Base-by-base conservation (phyloP, 306 rosid species). In the Lathyrus oleraceus region DNA sequence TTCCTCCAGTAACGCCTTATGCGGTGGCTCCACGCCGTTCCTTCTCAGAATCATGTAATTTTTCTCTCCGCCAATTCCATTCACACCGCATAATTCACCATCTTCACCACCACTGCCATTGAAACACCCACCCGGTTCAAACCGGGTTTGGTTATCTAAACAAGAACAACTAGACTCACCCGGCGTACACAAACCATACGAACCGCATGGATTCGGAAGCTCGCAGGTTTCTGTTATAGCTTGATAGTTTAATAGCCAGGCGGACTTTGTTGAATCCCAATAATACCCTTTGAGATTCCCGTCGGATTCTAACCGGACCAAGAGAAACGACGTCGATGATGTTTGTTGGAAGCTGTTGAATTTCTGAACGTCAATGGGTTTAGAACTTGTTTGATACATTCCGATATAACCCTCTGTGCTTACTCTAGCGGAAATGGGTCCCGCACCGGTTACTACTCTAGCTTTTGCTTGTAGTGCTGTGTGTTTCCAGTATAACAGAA, bases 161-260 rank as follows among this genome's bases (percentile, higher is more conserved):
- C 98, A 94, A 0, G 83, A 88, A 62, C 98, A 94, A 10, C 82
- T 86, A 1, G 83, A 68, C 32, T 81, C 82, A 1, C 81, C 86
- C 1, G 97, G 83, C 0, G 27, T 81, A 69, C 98, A 94, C 64
- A 94, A 64, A 73, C 96, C 95, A 84, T 87, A 90, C 19, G 95
- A 75, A 53, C 97, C 96, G 79, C 98, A 94, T 0, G 88, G 77
- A 6, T 78, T 87, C 0, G 97, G 97, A 0, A 94, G 90, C 44
- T 88, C 84, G 44, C 98, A 94, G 1, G 77, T 52, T 9, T 83
- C 85, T 0, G 80, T 27, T 4, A 90, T 85, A 14, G 97, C 96
- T 67, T 84, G 69, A 54, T 70, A 94, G 45, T 84, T 76, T 60
- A 71, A 23, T 0, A 69, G 61, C 98, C 98, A 94, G 0, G 30